Percentiles rank a stretch among this genome's conserved stretches.
phyloP scores from a whole-genome alignment of 331 rosid genomes.

The Saraca asoca region DNA sequence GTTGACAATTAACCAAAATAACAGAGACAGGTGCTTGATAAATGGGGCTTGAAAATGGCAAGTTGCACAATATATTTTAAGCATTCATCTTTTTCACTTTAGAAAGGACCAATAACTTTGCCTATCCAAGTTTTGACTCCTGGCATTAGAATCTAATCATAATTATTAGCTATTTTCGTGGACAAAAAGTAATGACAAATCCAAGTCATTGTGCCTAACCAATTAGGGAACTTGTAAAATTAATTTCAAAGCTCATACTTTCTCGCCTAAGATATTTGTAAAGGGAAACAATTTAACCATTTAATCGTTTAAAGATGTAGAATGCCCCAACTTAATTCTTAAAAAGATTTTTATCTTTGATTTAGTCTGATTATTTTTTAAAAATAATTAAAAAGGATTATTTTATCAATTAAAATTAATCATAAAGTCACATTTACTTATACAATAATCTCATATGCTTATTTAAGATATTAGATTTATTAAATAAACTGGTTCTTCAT shows the following conservation, averaged over 20 bases:
- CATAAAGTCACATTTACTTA: no score
- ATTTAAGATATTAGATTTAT: no score
- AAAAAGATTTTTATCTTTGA: no score
- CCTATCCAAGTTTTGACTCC: slow-evolving; percentile 48
- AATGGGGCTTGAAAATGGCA: slow-evolving; percentile 21
- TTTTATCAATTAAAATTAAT: no score
- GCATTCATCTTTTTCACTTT: slow-evolving; percentile 40
- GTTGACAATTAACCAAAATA: slow-evolving; percentile 43
- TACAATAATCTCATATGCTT: no score
- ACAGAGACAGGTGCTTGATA: slow-evolving; percentile 35
- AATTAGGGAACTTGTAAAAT: slow-evolving; percentile 44
- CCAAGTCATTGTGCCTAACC: slow-evolving; percentile 47
- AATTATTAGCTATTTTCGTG: slow-evolving; percentile 52
- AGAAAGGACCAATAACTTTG: slow-evolving; percentile 41
- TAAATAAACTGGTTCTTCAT: no score
- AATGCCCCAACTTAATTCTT: no score
- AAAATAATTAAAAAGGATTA: no score
- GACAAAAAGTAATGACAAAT: slow-evolving; percentile 52
- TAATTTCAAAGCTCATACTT: slow-evolving; percentile 35
- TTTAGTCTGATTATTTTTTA: no score
- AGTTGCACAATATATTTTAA: slow-evolving; percentile 28
- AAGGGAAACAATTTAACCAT: no score
- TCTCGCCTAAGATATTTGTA: no score
- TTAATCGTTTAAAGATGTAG: no score
- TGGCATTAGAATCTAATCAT: slow-evolving; percentile 42